Evolutionary conservation across 1,284 basidiomycete genomes (phyloP), one percentile per base, ranked within the genome.

Genomic region (Marasmius oreades): DNA sequence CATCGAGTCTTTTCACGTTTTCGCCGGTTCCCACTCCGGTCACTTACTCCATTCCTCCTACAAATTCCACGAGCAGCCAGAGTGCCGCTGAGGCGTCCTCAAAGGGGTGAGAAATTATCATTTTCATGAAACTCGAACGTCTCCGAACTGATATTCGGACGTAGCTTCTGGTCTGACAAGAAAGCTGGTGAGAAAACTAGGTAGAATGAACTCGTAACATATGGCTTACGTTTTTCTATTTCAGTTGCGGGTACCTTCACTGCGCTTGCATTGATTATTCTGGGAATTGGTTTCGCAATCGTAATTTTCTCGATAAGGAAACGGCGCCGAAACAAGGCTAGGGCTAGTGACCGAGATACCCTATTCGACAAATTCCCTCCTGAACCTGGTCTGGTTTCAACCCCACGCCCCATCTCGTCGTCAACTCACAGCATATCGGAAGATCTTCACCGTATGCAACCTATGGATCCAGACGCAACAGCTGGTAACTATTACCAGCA

Each of bases 81-180:
- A 42, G 39, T n/a, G n/a, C 39, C 3, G 20, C n/a, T n/a, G 39
- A 16, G 16, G 39, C 39, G 39, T 18, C 39, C n/a, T 42, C 39
- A 16, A n/a, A 42, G 20, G 20, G 39, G 39, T 42, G 39, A 42
- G 39, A n/a, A 16, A 14, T n/a, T 20, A 7, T 6, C 39, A n/a
- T 39, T 59, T 63, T 64, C 57, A 22, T 62, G 60, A 52, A 23
- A 52, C 53, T 51, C 20, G 51, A 42, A n/a, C n/a, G n/a, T n/a
- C n/a, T n/a, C n/a, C n/a, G n/a, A 11, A 37, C 24, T 22, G 44
- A 51, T 46, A 34, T 14, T 51, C 24, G 23, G 20, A 36, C 45
- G 24, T 54, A 80, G 79, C 31, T 81, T 82, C 64, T 78, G 74
- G 69, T 64, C 71, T 34, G 76, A 78, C 55, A 78, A 75, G 60